These are phyloP conservation scores for Trichophyton verrucosum DNA, from an alignment of 2,329 filamentous ascomycete species.

Conservation along the genomic window DNA sequence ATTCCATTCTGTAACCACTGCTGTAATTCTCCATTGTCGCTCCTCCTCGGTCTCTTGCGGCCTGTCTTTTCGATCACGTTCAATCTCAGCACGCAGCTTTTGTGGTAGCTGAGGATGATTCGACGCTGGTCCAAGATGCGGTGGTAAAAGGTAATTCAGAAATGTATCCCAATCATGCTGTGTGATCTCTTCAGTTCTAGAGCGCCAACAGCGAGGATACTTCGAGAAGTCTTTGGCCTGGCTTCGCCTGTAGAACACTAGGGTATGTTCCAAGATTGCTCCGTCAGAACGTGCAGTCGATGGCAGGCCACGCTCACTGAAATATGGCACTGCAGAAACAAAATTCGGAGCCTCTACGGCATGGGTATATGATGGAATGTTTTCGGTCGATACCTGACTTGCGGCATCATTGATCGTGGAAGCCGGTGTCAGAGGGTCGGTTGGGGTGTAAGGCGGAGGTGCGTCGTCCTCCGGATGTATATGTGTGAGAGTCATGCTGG, in stretches of 20 bases:
- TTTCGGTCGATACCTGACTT: conserved; percentile 9
- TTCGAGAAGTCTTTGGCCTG: conserved; percentile 32
- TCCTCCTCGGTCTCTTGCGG: conserved; percentile 32
- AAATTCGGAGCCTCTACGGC: conserved; percentile 8
- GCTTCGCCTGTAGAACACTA: conserved; percentile 31
- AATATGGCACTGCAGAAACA: conserved; percentile 28
- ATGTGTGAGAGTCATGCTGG: conserved; percentile 6
- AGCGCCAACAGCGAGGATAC: conserved; percentile 30
- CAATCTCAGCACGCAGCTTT: conserved; percentile 29
- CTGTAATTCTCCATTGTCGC: conserved; percentile 26
- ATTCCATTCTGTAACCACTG: conserved; percentile 35
- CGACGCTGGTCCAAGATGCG: conserved; percentile 27
- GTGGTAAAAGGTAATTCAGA: conserved; percentile 31
- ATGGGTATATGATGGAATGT: conserved; percentile 15
- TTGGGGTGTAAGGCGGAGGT: conserved; percentile 32
- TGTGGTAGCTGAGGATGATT: conserved; percentile 25
- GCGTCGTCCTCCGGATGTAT: conserved; percentile 20
- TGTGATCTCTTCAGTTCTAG: conserved; percentile 22
- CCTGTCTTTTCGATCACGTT: conserved; percentile 31
- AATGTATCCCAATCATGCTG: conserved; percentile 36
- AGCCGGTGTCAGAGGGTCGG: conserved; percentile 25
- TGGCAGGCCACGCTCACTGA: conserved; percentile 24
- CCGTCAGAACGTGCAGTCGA: conserved; percentile 17
- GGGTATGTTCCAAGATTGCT: conserved; percentile 23
- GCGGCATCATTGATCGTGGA: conserved; percentile 10